Evolutionary conservation across 2,329 filamentous ascomycete species (phyloP).

Genomic region (Xylariales sp.): DNA sequence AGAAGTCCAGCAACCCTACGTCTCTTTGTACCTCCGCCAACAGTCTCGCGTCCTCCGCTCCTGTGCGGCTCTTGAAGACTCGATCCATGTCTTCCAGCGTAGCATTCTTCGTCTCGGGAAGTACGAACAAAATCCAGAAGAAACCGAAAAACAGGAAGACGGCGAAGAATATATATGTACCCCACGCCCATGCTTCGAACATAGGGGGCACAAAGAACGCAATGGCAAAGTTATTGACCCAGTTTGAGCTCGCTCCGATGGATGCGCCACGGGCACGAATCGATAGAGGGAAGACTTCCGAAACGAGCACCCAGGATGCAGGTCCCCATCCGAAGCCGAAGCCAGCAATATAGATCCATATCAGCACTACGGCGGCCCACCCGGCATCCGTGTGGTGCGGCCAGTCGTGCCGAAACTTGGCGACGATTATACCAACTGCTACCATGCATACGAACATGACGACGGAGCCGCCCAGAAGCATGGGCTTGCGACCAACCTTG

Average conservation of each 20-base stretch:
- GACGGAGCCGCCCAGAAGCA: constrained; percentile 39
- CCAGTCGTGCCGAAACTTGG: constrained; percentile 45
- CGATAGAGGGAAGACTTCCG: constrained; percentile 58
- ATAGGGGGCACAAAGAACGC: constrained; percentile 55
- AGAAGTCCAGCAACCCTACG: constrained; percentile 24
- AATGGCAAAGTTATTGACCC: constrained; percentile 60
- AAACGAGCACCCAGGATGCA: constrained; percentile 41
- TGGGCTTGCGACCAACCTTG: constrained; percentile 37
- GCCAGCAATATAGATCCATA: constrained; percentile 53
- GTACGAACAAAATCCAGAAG: constrained; percentile 23
- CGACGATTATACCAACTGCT: constrained; percentile 49
- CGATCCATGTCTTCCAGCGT: constrained; percentile 29
- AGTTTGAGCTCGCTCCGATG: constrained; percentile 54
- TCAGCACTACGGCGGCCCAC: constrained; percentile 31
- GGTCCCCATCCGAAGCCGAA: constrained; percentile 58
- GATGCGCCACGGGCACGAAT: constrained; percentile 61
- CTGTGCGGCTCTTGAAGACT: constrained; percentile 18
- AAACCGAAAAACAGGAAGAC: constrained; percentile 53
- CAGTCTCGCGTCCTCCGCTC: constrained; percentile 9
- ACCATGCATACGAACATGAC: constrained; percentile 42
- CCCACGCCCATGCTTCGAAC: constrained; percentile 43
- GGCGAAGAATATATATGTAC: constrained; percentile 56
- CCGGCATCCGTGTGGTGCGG: constrained; percentile 43
- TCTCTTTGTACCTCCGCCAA: constrained; percentile 13
- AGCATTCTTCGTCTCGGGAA: constrained; percentile 53